These are phyloP conservation scores for Penicillium freii DNA, from an alignment of 2,329 filamentous ascomycete species.

Conservation along the genomic window DNA sequence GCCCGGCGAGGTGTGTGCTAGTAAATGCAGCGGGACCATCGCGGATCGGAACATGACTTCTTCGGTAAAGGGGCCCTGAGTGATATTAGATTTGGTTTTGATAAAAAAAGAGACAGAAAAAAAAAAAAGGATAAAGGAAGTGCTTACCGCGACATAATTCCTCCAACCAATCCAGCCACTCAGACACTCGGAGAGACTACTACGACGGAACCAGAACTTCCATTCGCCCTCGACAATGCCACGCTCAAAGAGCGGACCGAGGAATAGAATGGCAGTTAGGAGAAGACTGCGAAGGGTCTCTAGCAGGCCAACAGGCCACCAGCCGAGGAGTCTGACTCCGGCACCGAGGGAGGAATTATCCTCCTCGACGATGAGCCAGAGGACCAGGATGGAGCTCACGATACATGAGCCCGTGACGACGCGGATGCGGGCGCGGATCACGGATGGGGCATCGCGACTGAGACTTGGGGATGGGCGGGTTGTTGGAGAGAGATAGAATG, in stretches of 20 bases:
- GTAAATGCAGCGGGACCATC: conserved; percentile 76
- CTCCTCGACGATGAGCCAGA: conserved; percentile 61
- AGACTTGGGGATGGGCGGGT: conserved; percentile 77
- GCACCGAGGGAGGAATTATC: conserved; percentile 52
- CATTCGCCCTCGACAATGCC: conserved; percentile 71
- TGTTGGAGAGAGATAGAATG: conserved; percentile 78
- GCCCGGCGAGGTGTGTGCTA: conserved; percentile 58
- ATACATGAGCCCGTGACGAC: conserved; percentile 75
- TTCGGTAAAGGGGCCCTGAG: conserved; percentile 82
- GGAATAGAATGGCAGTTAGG: conserved; percentile 75
- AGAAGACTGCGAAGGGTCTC: conserved; percentile 65
- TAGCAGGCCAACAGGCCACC: conserved; percentile 69
- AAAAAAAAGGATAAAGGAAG: neutral
- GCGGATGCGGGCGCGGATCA: conserved; percentile 81
- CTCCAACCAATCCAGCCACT: conserved; percentile 78
- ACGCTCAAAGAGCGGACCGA: conserved; percentile 78
- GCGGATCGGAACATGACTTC: conserved; percentile 91
- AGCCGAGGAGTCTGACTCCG: conserved; percentile 69
- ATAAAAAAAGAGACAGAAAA: too few relatives aligned
- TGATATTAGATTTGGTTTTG: neutral
- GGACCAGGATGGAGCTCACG: conserved; percentile 64
- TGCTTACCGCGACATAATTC: conserved; percentile 77
- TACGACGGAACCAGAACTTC: conserved; percentile 61
- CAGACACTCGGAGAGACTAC: conserved; percentile 59
- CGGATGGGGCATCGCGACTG: conserved; percentile 81